These are phyloP conservation scores for Suillus hirtellus DNA, from an alignment of 768 basidiomycete species.

Conservation along the genomic window DNA sequence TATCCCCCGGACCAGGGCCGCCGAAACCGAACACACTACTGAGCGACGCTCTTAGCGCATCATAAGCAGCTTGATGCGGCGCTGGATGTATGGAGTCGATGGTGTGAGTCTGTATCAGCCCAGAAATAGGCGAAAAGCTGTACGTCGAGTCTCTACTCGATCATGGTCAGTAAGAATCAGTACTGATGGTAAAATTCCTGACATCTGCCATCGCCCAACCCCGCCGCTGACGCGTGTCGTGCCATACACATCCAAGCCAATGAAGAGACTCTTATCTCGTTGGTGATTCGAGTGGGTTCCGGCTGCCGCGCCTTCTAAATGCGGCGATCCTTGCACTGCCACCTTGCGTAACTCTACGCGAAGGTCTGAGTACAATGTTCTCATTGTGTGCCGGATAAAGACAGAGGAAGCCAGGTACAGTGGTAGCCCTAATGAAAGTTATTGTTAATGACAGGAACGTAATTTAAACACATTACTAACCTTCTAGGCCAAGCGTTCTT, in stretches of 20 bases:
- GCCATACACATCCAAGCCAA: constrained; percentile 59
- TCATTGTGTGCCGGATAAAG: constrained; percentile 72
- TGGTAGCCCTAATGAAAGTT: constrained; percentile 51
- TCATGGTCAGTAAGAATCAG: neutral
- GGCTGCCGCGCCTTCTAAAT: neutral
- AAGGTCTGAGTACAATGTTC: constrained; percentile 71
- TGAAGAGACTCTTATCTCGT: constrained; percentile 59
- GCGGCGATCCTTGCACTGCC: constrained; percentile 26
- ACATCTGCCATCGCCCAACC: constrained; percentile 74
- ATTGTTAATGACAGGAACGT: neutral
- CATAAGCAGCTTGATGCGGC: constrained; percentile 70
- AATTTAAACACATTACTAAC: constrained; percentile 35
- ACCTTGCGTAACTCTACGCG: constrained; percentile 55
- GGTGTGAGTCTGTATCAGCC: constrained; percentile 62
- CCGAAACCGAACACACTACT: constrained; percentile 25
- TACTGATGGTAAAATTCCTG: constrained; percentile 29
- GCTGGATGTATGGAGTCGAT: constrained; percentile 79
- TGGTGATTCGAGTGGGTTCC: constrained; percentile 8
- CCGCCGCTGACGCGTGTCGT: constrained; percentile 63
- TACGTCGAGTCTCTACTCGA: constrained; percentile 65
- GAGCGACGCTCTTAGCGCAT: constrained; percentile 48
- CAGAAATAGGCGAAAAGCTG: constrained; percentile 65
- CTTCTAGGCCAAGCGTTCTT: constrained; percentile 68
- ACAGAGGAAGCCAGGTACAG: constrained; percentile 71
- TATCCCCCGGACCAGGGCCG: constrained; percentile 13